These are phyloP conservation scores for Aspergillus nidulans DNA, from an alignment of 495 filamentous ascomycete species.

Conservation along the genomic window DNA sequence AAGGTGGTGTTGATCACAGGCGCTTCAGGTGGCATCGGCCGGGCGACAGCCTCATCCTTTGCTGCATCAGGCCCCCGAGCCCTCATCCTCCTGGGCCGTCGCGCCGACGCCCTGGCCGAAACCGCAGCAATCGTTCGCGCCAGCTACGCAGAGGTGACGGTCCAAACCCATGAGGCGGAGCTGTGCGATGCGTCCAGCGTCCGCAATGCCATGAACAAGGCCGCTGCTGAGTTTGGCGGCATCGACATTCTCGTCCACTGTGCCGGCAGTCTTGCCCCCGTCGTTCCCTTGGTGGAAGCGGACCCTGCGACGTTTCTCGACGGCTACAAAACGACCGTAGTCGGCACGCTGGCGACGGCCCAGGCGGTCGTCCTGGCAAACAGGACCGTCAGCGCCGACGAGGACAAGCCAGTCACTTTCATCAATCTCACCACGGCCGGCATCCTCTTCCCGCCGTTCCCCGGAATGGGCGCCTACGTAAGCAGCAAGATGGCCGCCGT, in stretches of 20 bases:
- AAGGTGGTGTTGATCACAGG: slow-evolving; percentile 21
- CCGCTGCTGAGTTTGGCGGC: slow-evolving; percentile 14
- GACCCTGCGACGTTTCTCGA: slow-evolving; percentile 22
- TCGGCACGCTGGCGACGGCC: slow-evolving; percentile 25
- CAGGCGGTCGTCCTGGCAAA: slow-evolving; percentile 27
- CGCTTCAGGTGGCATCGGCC: slow-evolving; percentile 19
- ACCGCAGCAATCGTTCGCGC: slow-evolving; percentile 29
- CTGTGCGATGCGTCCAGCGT: slow-evolving; percentile 19
- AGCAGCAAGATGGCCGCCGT: slow-evolving; percentile 34
- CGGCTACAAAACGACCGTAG: slow-evolving; percentile 33
- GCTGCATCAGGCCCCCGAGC: slow-evolving; percentile 16
- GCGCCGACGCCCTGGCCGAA: slow-evolving; percentile 31
- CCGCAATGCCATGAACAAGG: slow-evolving; percentile 10
- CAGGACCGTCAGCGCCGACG: slow-evolving; percentile 7
- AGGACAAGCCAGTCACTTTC: slow-evolving; percentile 21
- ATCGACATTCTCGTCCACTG: slow-evolving; percentile 36
- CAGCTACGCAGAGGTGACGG: slow-evolving; percentile 4
- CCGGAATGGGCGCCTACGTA: slow-evolving; percentile 29
- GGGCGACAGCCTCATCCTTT: slow-evolving; percentile 44
- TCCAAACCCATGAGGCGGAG: slow-evolving; percentile 18
- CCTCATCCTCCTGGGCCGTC: slow-evolving; percentile 29
- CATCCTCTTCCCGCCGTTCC: slow-evolving; percentile 24
- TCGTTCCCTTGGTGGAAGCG: slow-evolving; percentile 18
- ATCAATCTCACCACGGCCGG: slow-evolving; percentile 28
- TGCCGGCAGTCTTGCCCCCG: slow-evolving; percentile 23